phyloP scores from a whole-genome alignment of 169 alveolate species.

The Cytauxzoon felis region DNA sequence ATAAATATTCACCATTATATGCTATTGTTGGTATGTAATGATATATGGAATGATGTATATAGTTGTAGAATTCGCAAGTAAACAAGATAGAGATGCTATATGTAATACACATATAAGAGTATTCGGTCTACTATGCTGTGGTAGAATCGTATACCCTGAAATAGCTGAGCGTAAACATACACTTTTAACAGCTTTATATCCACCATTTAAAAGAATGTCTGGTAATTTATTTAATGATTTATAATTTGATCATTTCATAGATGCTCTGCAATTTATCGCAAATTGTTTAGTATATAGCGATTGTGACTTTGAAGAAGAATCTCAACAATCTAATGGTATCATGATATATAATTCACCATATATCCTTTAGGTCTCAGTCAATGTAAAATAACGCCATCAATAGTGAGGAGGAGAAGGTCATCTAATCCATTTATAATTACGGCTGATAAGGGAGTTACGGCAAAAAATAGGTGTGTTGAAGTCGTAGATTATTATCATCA shows the following conservation, averaged over 20 bases:
- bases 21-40: constrained; percentile 49
- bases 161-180: constrained; percentile 49
- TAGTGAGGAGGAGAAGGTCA: constrained; percentile 17
- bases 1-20: constrained; percentile 55
- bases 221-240: neutral
- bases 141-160: constrained; percentile 59
- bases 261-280: constrained; percentile 53
- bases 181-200: constrained; percentile 39
- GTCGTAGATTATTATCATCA: no score
- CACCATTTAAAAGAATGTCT: constrained; percentile 47
- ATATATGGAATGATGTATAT: neutral
- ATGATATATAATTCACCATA: neutral
- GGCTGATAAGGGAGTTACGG: constrained; percentile 12
- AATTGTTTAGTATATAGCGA: constrained; percentile 32
- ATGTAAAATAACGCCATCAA: constrained; percentile 35
- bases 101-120: constrained; percentile 43
- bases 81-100: constrained; percentile 27
- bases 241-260: constrained; percentile 2
- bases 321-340: neutral
- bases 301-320: neutral
- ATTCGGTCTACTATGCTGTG: constrained; percentile 46
- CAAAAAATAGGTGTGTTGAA: constrained; percentile 1
- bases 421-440: constrained; percentile 27
- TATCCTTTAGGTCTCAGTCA: constrained; percentile 5
- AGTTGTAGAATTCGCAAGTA: constrained; percentile 26